Percentiles rank a stretch among this genome's conserved stretches.
These are phyloP conservation scores for Pleurostoma richardsiae DNA, from an alignment of 2,329 filamentous ascomycete genomes.

Conservation along the genomic window DNA sequence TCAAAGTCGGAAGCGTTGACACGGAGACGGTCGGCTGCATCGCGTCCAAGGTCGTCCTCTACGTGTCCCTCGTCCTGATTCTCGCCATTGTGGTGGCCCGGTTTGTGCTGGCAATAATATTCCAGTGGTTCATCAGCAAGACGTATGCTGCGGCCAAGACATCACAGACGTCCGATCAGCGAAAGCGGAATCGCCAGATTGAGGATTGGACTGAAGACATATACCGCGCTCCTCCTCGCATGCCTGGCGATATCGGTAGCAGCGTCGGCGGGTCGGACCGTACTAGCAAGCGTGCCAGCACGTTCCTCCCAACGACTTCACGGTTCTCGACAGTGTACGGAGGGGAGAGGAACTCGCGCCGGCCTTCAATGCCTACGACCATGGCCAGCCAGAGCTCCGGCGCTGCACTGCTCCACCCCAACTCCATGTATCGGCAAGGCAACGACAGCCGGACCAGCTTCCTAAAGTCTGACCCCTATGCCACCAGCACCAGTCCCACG, in stretches of 20 bases:
- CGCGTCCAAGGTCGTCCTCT: conserved; percentile 93
- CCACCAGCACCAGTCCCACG: conserved; percentile 39
- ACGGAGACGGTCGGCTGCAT: conserved; percentile 97
- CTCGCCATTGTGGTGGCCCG: conserved; percentile 80
- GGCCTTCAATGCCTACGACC: conserved; percentile 67
- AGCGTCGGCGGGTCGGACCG: conserved; percentile 61
- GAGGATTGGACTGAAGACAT: conserved; percentile 98
- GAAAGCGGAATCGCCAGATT: conserved; percentile 86
- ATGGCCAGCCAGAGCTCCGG: conserved; percentile 88
- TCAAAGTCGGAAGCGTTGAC: conserved; percentile 93
- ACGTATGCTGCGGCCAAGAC: conserved; percentile 83
- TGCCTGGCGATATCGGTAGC: conserved; percentile 69
- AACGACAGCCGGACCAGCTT: conserved; percentile 63
- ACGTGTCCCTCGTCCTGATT: conserved; percentile 88
- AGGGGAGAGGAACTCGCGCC: conserved; percentile 53
- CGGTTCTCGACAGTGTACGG: conserved; percentile 90
- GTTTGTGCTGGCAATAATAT: conserved; percentile 82
- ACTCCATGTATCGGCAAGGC: conserved; percentile 64
- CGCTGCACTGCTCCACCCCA: conserved; percentile 65
- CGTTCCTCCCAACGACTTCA: conserved; percentile 87
- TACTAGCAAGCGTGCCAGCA: conserved; percentile 73
- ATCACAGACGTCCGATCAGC: conserved; percentile 73
- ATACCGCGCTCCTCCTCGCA: conserved; percentile 80
- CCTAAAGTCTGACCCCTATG: conserved; percentile 53
- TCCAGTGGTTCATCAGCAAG: conserved; percentile 93